Base-by-base conservation (phyloP, 2,329 filamentous ascomycete genomes). In the Neonectria ditissima region DNA sequence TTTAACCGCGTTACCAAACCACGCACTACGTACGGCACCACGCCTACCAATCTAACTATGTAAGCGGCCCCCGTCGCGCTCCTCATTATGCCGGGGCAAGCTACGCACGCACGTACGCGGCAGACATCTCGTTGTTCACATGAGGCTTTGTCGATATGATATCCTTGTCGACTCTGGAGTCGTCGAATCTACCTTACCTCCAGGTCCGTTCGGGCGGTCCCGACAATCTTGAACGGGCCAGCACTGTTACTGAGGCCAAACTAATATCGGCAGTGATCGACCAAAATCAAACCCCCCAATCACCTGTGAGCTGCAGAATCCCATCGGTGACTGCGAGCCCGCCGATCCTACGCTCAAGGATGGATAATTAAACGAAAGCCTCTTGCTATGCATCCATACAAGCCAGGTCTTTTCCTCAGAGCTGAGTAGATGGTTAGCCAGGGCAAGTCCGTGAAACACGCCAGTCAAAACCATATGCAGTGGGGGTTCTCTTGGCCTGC, bases 271-370 rank as follows among this genome's bases (percentile, higher is more conserved):
- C 32, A 73, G 68, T 73, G 70, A 71, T 73, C 69, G 51, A 50
- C 69, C 37, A 48, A n/a, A 44, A 51, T 48, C 56, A 62, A 60
- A 62, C 62, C 68, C 55, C 62, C 63, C 65, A 66, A 43, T 56
- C 60, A 61, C 47, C 13, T 18, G 57, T 67, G 48, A 63, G 65
- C 58, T 69, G 63, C 66, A 66, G 63, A 63, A 65, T 71, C 58
- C 64, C 66, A 71, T 72, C 68, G 69, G 70, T 60, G 62, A 66
- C 50, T 45, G 55, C 65, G 57, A 70, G 63, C 65, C 57, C 59
- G 68, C 69, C 65, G 65, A 69, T 70, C 68, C 61, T 67, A 62
- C 61, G 65, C 60, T 65, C 69, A 70, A 61, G 69, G 69, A 65
- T 71, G 47, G 43, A 63, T 39, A n/a, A 41, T 8, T 43, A 22